Evolutionary conservation across 371 early-diverging fungal genomes (phyloP), one percentile per base, ranked within the genome.

Genomic region (Rhizopus microsporus): DNA sequence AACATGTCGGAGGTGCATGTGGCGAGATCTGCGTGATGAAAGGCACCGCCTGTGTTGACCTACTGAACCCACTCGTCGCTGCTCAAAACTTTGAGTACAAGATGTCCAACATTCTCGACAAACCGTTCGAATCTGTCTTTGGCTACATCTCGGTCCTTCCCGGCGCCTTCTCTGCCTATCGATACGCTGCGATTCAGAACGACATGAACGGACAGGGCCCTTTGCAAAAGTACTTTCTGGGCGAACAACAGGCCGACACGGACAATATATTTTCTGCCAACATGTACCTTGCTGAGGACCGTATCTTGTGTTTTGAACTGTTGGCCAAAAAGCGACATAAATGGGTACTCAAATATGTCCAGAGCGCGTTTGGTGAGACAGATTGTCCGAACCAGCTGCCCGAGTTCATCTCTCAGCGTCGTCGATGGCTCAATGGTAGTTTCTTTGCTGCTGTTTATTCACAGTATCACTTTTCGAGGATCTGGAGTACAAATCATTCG

Each of bases 71-170:
- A 2, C 60, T 93, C 7, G 89, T 91, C 0, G 93, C 93, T 4
- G 82, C 85, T 3, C 91, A 93, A 63, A 93, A 91, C 63, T 93
- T 91, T 72, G 93, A 93, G 72, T 93, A 91, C 75, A 89, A 89
- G 69, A 87, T 87, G 86, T 82, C 82, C 54, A 93, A 91, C 62
- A 92, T 93, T 44, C 74, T 93, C 29, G 93, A 93, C 60, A 93
- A 93, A 61, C 90, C 90, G 7, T 56, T 93, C 16, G 93, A 93
- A 56, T 85, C 85, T 0, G 86, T 88, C n/a, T 88, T 89, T 73
- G 93, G 93, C 3, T 93, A 89, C 63, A 93, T 93, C 57, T 79
- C 85, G 4, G 93, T 93, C 4, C 72, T 91, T 3, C 92, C 92
- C 5, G 89, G 89, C 45, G 89, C 89, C 0, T 89, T 89, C 57